Conservation (phyloP, 2,329 filamentous ascomycete species). For the Fusarium fujikuroi region DNA sequence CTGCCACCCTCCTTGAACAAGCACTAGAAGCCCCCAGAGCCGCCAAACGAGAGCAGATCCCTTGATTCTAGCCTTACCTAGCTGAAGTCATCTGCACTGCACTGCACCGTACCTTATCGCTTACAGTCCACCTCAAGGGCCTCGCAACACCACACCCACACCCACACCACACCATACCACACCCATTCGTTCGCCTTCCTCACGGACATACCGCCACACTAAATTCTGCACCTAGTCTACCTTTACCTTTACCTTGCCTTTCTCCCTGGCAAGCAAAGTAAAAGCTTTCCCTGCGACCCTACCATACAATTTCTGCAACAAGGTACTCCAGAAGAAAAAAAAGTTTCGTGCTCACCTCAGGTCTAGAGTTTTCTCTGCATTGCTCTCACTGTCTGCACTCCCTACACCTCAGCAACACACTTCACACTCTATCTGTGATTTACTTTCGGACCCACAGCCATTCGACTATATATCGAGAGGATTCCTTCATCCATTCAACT, state of each 20-base stretch:
- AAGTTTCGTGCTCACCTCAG: constrained; percentile 17
- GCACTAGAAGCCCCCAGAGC: constrained; percentile 25
- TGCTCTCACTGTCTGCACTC: constrained; percentile 17
- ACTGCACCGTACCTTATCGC: constrained; percentile 16
- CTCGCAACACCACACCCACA: constrained; percentile 7
- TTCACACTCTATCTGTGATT: constrained; percentile 30
- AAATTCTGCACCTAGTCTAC: constrained; percentile 40
- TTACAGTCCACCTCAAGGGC: neutral
- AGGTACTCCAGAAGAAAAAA: neutral
- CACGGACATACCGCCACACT: constrained; percentile 48
- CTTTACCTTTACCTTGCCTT: neutral
- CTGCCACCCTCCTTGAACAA: constrained; percentile 31
- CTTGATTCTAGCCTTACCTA: constrained; percentile 37
- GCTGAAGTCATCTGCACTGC: constrained; percentile 28
- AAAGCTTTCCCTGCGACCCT: constrained; percentile 19
- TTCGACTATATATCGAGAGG: constrained; percentile 41
- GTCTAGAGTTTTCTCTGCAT: constrained; percentile 30
- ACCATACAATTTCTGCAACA: constrained; percentile 21
- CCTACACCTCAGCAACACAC: constrained; percentile 23
- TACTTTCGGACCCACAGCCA: constrained; percentile 32
- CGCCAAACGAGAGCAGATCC: constrained; percentile 31
- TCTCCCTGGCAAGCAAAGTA: constrained; percentile 15
- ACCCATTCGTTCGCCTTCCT: constrained; percentile 35
- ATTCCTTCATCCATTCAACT: constrained; percentile 23
- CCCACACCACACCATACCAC: neutral